phyloP scores from a whole-genome alignment of 2,329 filamentous ascomycete genomes.

The Hypoxylon sp. region DNA sequence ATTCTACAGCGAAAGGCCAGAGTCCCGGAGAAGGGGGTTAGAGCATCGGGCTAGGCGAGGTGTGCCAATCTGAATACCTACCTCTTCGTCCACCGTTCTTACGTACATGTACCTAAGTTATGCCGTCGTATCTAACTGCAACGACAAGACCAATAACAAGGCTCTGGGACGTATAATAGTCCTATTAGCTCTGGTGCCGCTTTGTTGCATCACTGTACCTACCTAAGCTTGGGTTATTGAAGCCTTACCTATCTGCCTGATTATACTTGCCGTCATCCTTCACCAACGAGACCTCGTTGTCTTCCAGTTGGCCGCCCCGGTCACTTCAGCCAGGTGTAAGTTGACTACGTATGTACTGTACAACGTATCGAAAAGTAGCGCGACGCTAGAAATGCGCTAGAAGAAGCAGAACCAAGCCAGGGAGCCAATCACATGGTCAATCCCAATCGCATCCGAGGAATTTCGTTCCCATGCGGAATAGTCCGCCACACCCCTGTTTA shows the following conservation, averaged over 20 bases:
- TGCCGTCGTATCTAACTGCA: conserved; percentile 27
- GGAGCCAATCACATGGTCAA: conserved; percentile 47
- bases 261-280: conserved; percentile 38
- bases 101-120: conserved; percentile 35
- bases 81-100: conserved; percentile 26
- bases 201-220: conserved; percentile 30
- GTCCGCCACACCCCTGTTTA: conserved; percentile 40
- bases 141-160: conserved; percentile 26
- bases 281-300: conserved; percentile 15
- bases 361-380: conserved; percentile 44
- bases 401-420: conserved; percentile 49
- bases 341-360: conserved; percentile 34
- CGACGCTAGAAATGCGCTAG: conserved; percentile 59
- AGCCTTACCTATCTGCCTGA: conserved; percentile 41
- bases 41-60: conserved; percentile 36
- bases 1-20: conserved; percentile 19
- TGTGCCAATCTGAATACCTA: conserved; percentile 13
- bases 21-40: conserved; percentile 10
- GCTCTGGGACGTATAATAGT: conserved; percentile 23
- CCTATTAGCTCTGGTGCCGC: conserved; percentile 33
- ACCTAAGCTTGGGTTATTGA: conserved; percentile 30
- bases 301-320: conserved; percentile 29
- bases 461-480: conserved; percentile 47
- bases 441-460: conserved; percentile 44
- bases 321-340: conserved; percentile 38